Conservation (phyloP, 2,329 filamentous ascomycete species). For the Beauveria sp. region DNA sequence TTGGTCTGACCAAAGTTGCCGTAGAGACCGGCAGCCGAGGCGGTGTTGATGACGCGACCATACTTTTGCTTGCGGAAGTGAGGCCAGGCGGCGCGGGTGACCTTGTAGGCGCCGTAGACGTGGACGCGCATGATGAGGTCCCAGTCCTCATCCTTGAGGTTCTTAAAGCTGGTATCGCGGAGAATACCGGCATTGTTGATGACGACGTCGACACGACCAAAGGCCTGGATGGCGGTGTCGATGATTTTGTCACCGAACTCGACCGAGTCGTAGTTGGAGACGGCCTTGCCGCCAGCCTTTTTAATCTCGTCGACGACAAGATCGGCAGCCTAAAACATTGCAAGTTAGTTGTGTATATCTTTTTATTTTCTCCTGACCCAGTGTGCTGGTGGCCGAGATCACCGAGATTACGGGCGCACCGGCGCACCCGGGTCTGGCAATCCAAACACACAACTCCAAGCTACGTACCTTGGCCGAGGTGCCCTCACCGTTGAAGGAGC, state of each 20-base stretch:
- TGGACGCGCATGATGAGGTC: constrained; percentile 91
- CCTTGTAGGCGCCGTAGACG: constrained; percentile 92
- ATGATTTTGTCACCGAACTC: constrained; percentile 93
- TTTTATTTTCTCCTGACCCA: neutral
- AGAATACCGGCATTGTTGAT: constrained; percentile 98
- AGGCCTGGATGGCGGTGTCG: constrained; percentile 72
- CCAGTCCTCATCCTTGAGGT: constrained; percentile 97
- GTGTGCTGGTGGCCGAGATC: neutral
- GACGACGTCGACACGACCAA: constrained; percentile 84
- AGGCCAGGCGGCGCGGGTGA: constrained; percentile 88
- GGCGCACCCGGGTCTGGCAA: neutral
- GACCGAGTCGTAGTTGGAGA: constrained; percentile 95
- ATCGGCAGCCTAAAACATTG: constrained; percentile 60
- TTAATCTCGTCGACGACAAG: constrained; percentile 78
- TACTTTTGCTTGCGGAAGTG: constrained; percentile 99
- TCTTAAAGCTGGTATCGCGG: constrained; percentile 94
- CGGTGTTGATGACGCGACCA: constrained; percentile 91
- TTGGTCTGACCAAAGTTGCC: constrained; percentile 94
- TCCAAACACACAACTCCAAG: neutral
- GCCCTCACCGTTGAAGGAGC: constrained; percentile 88
- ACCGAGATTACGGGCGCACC: neutral
- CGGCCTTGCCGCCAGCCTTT: constrained; percentile 84
- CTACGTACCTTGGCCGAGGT: constrained; percentile 68
- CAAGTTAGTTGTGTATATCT: constrained; percentile 15
- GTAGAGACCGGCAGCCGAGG: constrained; percentile 91